A percentile compares a stretch with the other conserved stretches of the same genome.
Evolutionary conservation across 192 early-diverging fungal genomes (phyloP).

Genomic region (Rhizophagus prolifer): DNA sequence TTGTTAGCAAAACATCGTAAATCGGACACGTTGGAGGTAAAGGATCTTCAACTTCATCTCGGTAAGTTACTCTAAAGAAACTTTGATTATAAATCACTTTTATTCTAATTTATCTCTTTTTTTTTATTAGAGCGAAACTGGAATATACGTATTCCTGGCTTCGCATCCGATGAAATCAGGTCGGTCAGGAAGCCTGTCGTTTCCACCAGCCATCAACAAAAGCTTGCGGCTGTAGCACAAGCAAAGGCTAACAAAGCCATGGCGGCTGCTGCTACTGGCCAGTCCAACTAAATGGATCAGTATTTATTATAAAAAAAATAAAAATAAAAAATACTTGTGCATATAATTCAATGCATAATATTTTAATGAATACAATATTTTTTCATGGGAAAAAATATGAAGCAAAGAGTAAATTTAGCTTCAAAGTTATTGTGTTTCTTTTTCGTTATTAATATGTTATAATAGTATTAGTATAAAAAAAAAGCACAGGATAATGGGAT

Average conservation of each 20-base stretch:
- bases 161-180: constrained; percentile 78
- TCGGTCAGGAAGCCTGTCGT: constrained; percentile 68
- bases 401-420: too few relatives aligned
- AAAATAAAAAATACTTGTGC: too few relatives aligned
- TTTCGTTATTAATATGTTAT: too few relatives aligned
- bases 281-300: not conserved
- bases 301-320: too few relatives aligned
- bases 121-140: constrained; percentile 70
- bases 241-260: constrained; percentile 2
- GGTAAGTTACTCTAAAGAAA: constrained; percentile 50
- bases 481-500: too few relatives aligned
- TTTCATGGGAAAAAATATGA: too few relatives aligned
- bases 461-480: too few relatives aligned
- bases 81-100: not conserved
- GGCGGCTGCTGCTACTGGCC: not conserved
- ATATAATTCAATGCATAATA: too few relatives aligned
- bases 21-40: constrained; percentile 75
- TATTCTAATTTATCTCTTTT: not conserved
- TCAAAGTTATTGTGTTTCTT: too few relatives aligned
- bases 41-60: constrained; percentile 82
- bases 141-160: constrained; percentile 88
- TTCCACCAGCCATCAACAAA: constrained; percentile 63
- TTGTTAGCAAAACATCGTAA: constrained; percentile 82
- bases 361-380: too few relatives aligned
- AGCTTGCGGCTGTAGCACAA: constrained; percentile 58